A percentile compares a stretch with the other conserved stretches of the same genome.
These are phyloP conservation scores for Candida smagusa DNA, from an alignment of 1,139 yeast species.

Conservation along the genomic window DNA sequence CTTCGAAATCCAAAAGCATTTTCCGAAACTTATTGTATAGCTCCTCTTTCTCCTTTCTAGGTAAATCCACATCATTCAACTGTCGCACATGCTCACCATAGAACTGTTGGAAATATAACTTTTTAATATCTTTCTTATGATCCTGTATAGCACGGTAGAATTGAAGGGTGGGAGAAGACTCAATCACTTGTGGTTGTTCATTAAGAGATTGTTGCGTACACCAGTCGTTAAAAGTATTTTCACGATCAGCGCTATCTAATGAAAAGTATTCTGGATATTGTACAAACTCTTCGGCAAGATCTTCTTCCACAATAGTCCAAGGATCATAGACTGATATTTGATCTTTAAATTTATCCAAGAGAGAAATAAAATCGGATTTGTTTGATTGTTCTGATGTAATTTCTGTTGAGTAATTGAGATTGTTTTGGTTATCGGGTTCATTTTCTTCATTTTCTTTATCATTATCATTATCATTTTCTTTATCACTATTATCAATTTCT, in stretches of 20 bases:
- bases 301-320: slow-evolving; percentile 41
- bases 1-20: slow-evolving; percentile 24
- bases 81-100: slow-evolving; percentile 15
- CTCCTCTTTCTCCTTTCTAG: slow-evolving; percentile 19
- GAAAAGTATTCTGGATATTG: slow-evolving; percentile 27
- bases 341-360: slow-evolving; percentile 23
- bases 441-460: too few species aligned
- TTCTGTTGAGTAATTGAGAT: slow-evolving; percentile 15
- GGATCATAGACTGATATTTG: slow-evolving; percentile 34
- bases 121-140: slow-evolving; percentile 28
- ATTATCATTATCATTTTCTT: slow-evolving; percentile 1
- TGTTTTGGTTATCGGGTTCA: slow-evolving; percentile 2
- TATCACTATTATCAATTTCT: background rate
- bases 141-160: slow-evolving; percentile 28
- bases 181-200: background rate
- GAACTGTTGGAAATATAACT: slow-evolving; percentile 27
- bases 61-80: slow-evolving; percentile 14
- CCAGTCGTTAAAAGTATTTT: slow-evolving; percentile 6
- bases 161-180: slow-evolving; percentile 20
- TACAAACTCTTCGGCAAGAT: slow-evolving; percentile 27
- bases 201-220: background rate
- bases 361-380: slow-evolving; percentile 2
- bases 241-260: slow-evolving; percentile 2
- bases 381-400: slow-evolving; percentile 14
- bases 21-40: slow-evolving; percentile 23